These are phyloP conservation scores for Thielaviopsis populi DNA, from an alignment of 2,329 filamentous ascomycete genomes.

Conservation along the genomic window DNA sequence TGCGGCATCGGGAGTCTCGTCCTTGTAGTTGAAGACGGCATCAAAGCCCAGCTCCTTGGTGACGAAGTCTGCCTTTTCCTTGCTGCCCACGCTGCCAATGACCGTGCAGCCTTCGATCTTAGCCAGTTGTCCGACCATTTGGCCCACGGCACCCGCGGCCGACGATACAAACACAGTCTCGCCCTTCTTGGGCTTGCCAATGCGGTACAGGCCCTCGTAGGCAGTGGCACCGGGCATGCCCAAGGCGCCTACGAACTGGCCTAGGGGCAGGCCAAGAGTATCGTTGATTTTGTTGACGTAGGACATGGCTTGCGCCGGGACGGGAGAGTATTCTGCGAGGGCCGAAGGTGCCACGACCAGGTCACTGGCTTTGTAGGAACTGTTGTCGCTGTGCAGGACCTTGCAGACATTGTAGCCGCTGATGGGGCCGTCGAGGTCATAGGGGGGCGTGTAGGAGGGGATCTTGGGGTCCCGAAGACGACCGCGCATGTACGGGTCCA, in stretches of 20 bases:
- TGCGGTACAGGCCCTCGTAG: conserved; percentile 51
- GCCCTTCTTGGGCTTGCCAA: conserved; percentile 47
- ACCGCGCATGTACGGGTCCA: conserved; percentile 74
- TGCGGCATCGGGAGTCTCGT: conserved; percentile 53
- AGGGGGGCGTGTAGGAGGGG: conserved; percentile 44
- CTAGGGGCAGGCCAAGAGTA: conserved; percentile 49
- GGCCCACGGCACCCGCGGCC: conserved; percentile 67
- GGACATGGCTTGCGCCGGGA: conserved; percentile 32
- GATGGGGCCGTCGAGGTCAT: conserved; percentile 47
- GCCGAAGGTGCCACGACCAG: conserved; percentile 42
- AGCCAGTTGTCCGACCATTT: conserved; percentile 68
- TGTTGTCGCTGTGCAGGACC: conserved; percentile 53
- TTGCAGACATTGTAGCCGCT: conserved; percentile 48
- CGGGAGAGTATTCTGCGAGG: conserved; percentile 52
- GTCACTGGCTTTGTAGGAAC: conserved; percentile 51
- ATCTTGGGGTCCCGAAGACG: conserved; percentile 51
- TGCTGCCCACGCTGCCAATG: conserved; percentile 64
- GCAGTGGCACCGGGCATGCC: conserved; percentile 48
- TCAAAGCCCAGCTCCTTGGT: conserved; percentile 37
- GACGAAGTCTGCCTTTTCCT: conserved; percentile 62
- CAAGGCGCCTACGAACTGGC: conserved; percentile 57
- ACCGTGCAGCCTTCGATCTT: conserved; percentile 68
- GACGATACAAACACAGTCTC: conserved; percentile 72
- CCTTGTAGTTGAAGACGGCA: conserved; percentile 77
- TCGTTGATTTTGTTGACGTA: conserved; percentile 47